Base-by-base conservation (phyloP, 2,329 filamentous ascomycete genomes). In the Dendrostoma leiphaemia region DNA sequence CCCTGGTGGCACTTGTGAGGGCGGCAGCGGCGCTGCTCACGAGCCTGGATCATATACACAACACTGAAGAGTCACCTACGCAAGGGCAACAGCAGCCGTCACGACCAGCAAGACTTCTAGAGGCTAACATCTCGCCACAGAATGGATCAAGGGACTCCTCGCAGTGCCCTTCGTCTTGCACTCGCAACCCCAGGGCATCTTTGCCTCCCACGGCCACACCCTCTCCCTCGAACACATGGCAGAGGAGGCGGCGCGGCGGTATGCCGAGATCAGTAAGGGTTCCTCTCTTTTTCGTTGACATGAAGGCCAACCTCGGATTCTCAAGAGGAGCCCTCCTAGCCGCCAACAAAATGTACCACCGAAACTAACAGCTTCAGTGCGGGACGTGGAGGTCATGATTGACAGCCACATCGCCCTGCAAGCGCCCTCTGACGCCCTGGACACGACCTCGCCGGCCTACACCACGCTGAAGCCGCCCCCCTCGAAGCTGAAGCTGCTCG, bases 101-200 rank as follows among this genome's bases (percentile, higher is more conserved):
- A n/a, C n/a, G n/a, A n/a, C n/a, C n/a, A n/a, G n/a, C n/a, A n/a
- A n/a, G n/a, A n/a, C n/a, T n/a, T n/a, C n/a, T n/a, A n/a, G n/a
- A 19, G 15, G 21, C 41, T 31, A 23, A 23, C 32, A 28, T 29
- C n/a, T n/a, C 9, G 37, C 58, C 48, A 58, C 64, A 85, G 91
- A 96, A 87, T 97, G 93, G 93, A 90, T 97, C 78, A 97, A 99
- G 74, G 90, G 88, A 35, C 82, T 97, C 4, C 78, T 97, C 12
- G 94, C 94, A 1, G 93, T 97, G 1, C 94, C 94, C 0, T 99
- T 99, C 68, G 93, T 99, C 35, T 83, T 99, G 51, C 91, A 96
- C 70, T 97, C 93, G 1, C 92, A 97, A 68, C 94, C 94, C 3
- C 95, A 91, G 1, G 91, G 91, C 19, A 84, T 91, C 38, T 91